Evolutionary conservation across 2,329 filamentous ascomycete species (phyloP).

Genomic region (Fonsecaea nubica): DNA sequence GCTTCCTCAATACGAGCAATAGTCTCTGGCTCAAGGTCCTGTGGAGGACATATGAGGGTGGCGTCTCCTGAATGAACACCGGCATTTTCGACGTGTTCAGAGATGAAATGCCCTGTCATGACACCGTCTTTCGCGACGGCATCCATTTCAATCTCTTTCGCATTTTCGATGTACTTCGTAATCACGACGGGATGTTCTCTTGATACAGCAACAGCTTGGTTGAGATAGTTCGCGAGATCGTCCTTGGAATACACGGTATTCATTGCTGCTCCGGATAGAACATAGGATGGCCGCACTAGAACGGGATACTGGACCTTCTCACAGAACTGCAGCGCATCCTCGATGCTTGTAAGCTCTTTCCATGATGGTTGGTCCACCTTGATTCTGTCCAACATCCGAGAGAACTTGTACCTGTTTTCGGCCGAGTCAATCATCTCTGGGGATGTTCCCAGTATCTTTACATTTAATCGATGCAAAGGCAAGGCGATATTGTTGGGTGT

Average conservation of each 20-base stretch:
- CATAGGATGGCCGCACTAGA: constrained; percentile 92
- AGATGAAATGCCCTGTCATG: constrained; percentile 95
- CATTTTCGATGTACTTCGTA: constrained; percentile 99
- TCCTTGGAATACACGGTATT: constrained; percentile 98
- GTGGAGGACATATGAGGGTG: constrained; percentile 90
- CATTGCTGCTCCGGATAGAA: constrained; percentile 96
- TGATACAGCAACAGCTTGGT: constrained; percentile 91
- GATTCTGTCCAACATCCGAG: constrained; percentile 94
- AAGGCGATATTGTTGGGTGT: constrained; percentile 98
- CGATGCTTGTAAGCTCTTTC: constrained; percentile 96
- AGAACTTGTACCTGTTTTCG: constrained; percentile 98
- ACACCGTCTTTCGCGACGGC: constrained; percentile 89
- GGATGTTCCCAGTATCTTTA: constrained; percentile 92
- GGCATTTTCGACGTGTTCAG: constrained; percentile 97
- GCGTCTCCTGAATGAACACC: constrained; percentile 98
- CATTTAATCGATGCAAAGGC: constrained; percentile 83
- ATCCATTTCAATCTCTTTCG: constrained; percentile 99
- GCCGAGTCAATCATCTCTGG: constrained; percentile 99
- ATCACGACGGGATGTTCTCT: constrained; percentile 97
- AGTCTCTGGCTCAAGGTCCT: constrained; percentile 88
- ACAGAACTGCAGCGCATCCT: constrained; percentile 88
- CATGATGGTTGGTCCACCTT: constrained; percentile 94
- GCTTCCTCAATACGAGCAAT: constrained; percentile 92
- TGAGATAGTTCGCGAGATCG: constrained; percentile 85
- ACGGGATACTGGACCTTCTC: constrained; percentile 89